phyloP scores from a whole-genome alignment of 495 filamentous ascomycete genomes.

The Tuber indicum region DNA sequence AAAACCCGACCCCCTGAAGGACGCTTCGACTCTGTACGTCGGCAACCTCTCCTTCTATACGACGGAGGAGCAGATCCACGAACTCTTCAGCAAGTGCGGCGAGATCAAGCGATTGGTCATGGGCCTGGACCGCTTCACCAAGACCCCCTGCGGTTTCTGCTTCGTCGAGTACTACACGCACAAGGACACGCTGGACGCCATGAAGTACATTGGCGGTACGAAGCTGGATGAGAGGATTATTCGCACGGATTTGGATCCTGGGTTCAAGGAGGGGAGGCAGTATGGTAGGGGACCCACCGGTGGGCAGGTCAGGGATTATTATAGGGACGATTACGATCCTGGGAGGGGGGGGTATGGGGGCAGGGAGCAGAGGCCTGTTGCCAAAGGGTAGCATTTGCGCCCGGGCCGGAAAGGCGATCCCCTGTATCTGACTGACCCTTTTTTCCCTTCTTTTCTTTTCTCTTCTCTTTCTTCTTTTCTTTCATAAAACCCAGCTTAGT shows the following conservation, averaged over 20 bases:
- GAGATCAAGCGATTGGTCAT: conserved; percentile 98
- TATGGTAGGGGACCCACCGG: conserved; percentile 87
- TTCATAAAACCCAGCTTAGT: not conserved
- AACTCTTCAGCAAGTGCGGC: conserved; percentile 93
- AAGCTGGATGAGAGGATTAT: conserved; percentile 97
- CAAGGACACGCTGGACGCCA: conserved; percentile 88
- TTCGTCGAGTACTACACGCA: conserved; percentile 99
- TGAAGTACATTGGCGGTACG: conserved; percentile 98
- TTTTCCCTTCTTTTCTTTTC: not conserved
- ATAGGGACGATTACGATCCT: conserved; percentile 91
- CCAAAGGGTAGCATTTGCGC: conserved; percentile 5
- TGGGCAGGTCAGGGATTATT: conserved; percentile 95
- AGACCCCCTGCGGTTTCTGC: conserved; percentile 97
- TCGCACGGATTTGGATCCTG: conserved; percentile 90
- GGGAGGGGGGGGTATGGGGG: conserved; percentile 76
- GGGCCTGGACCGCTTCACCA: conserved; percentile 92
- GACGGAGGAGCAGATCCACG: conserved; percentile 97
- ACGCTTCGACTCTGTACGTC: conserved; percentile 93
- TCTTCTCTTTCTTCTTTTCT: not conserved
- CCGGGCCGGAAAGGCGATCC: not conserved
- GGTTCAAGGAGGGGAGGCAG: conserved; percentile 91
- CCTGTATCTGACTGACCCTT: not conserved
- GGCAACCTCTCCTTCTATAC: conserved; percentile 99
- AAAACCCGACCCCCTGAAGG: conserved; percentile 63
- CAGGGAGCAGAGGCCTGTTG: conserved; percentile 36